A percentile compares a stretch with the other conserved stretches of the same genome.
Evolutionary conservation across 2,329 filamentous ascomycete species (phyloP).

Genomic region (Zasmidium cellare): DNA sequence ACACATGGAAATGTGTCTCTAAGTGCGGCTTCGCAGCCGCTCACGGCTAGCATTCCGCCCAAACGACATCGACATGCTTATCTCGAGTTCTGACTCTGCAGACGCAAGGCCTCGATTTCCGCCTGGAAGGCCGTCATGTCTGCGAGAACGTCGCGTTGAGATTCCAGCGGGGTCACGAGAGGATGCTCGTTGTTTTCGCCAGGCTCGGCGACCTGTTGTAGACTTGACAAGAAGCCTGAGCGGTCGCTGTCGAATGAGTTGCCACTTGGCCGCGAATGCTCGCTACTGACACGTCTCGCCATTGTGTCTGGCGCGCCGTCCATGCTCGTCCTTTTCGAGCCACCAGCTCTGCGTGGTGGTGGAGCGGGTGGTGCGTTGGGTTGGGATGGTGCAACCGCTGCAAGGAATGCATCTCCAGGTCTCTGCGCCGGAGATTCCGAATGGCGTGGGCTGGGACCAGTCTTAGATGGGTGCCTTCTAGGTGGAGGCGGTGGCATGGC

Average conservation of each 20-base stretch:
- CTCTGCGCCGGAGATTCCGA: constrained; percentile 16
- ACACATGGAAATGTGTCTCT: too few species aligned
- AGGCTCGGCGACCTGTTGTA: constrained; percentile 21
- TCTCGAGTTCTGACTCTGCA: constrained; percentile 7
- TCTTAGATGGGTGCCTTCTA: constrained; percentile 26
- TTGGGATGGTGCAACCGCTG: constrained; percentile 6
- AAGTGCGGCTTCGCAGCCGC: too few species aligned
- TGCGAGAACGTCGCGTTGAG: constrained; percentile 28
- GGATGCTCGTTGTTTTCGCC: constrained; percentile 13
- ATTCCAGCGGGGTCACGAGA: constrained; percentile 6
- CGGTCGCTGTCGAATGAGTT: constrained; percentile 27
- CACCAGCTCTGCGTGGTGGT: constrained; percentile 28
- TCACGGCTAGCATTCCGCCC: too few species aligned
- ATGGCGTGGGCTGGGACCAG: background rate
- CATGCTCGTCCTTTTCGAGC: constrained; percentile 26
- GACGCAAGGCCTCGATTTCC: constrained; percentile 33
- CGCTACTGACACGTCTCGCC: constrained; percentile 13
- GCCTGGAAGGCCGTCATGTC: constrained; percentile 34
- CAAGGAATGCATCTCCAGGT: constrained; percentile 17
- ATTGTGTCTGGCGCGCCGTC: constrained; percentile 21
- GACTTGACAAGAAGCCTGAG: constrained; percentile 20
- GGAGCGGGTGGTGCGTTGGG: constrained; percentile 28
- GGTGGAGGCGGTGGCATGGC: constrained; percentile 29
- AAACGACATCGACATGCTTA: background rate
- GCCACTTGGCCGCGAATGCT: constrained; percentile 22